Evolutionary conservation across 805 yeast species (phyloP), one percentile per base, ranked within the genome.

Genomic region (Kluyveromyces siamensis): DNA sequence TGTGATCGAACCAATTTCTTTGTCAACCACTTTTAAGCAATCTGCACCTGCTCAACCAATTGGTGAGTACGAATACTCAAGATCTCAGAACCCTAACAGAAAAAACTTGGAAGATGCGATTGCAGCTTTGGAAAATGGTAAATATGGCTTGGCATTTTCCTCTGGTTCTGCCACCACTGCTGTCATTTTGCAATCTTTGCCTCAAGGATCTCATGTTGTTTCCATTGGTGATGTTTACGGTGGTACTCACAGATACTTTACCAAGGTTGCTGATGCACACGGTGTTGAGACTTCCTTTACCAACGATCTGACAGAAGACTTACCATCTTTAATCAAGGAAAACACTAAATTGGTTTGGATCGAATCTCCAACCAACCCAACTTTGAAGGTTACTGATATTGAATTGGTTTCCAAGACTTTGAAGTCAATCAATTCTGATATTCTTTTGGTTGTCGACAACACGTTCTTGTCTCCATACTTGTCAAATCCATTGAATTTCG

Each of bases 121-220:
- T 48, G 95, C 95, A 47, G 73, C 87, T 16, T 73, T 87, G 50
- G 96, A 87, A 68, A 76, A 79, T 50, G 96, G 83, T 55, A 77
- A 80, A 64, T 75, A 79, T 65, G 90, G 85, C 27, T 67, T 87
- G 51, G 95, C 91, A 16, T 82, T 85, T 65, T 70, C 85, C 37
- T 84, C 95, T n/a, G 96, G 96, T 46, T 82, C 89, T 45, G 95
- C 95, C 45, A 75, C 87, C 52, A 86, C 95, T 41, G 87, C 93
- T 25, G 75, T 82, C 56, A 73, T 87, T 41, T 70, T 86, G 60
- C 95, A 87, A 68, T 75, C 84, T 33, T 71, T 87, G 59, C 81
- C 85, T 41, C 76, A 78, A 53, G 84, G 83, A 44, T 73, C 86
- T 40, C 93, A 87, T 62, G 84, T 84, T 40, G 73, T 87, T 45